Conservation (phyloP, 2,329 filamentous ascomycete species). For the Fusarium sp. region DNA sequence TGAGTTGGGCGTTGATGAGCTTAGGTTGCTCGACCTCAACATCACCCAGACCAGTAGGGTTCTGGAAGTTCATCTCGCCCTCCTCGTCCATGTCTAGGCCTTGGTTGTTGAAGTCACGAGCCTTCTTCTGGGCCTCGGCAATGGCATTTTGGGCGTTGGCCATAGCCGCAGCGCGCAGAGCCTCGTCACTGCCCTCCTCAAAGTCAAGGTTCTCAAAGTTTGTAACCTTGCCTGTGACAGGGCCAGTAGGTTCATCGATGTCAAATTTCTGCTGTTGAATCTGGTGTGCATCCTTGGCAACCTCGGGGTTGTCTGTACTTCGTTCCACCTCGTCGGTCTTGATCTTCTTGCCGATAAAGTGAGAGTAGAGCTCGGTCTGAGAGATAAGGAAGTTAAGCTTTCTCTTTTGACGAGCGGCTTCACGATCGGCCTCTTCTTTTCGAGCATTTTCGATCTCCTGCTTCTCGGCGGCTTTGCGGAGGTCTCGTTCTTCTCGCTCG, state of each 20-base stretch:
- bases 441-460: slow-evolving; percentile 97
- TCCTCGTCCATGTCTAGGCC: slow-evolving; percentile 83
- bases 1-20: slow-evolving; percentile 91
- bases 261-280: slow-evolving; percentile 60
- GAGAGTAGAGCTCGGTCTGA: slow-evolving; percentile 97
- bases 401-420: slow-evolving; percentile 96
- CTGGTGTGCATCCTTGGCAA: slow-evolving; percentile 65
- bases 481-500: slow-evolving; percentile 94
- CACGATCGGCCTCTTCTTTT: slow-evolving; percentile 95
- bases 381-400: slow-evolving; percentile 99
- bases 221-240: slow-evolving; percentile 79
- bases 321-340: slow-evolving; percentile 96
- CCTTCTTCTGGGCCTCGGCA: slow-evolving; percentile 92
- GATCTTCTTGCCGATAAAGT: slow-evolving; percentile 99
- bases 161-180: slow-evolving; percentile 84
- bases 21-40: slow-evolving; percentile 95
- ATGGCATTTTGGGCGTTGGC: slow-evolving; percentile 97
- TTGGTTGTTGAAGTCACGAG: slow-evolving; percentile 89
- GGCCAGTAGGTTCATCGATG: slow-evolving; percentile 66
- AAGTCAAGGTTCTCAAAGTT: slow-evolving; percentile 96
- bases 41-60: slow-evolving; percentile 93
- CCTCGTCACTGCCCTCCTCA: slow-evolving; percentile 91
- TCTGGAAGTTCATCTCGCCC: slow-evolving; percentile 99
- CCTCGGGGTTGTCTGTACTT: slow-evolving; percentile 85
- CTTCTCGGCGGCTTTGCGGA: slow-evolving; percentile 92